Conservation (phyloP, 495 filamentous ascomycete species). For the Penicillium steckii region DNA sequence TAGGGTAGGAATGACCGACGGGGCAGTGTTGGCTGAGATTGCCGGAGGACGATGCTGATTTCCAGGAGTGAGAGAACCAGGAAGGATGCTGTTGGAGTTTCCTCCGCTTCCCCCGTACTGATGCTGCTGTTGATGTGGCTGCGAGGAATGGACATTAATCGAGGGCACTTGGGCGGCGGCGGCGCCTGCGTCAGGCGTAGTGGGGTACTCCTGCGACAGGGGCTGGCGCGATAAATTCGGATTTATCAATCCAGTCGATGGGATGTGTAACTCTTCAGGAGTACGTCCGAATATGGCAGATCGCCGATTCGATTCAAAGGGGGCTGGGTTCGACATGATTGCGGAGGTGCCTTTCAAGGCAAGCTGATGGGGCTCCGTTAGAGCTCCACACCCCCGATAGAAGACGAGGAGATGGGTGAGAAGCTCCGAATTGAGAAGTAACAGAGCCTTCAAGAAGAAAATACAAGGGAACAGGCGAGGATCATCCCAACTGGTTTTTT, state of each 20-base stretch:
- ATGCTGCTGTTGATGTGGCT: constrained; percentile 50
- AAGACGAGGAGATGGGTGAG: constrained; percentile 3
- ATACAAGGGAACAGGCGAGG: not conserved
- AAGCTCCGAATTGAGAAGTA: constrained; percentile 9
- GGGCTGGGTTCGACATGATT: constrained; percentile 44
- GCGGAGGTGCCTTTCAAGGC: constrained; percentile 11
- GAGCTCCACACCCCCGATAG: constrained; percentile 25
- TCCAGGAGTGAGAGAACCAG: constrained; percentile 72
- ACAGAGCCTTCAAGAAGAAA: constrained; percentile 4
- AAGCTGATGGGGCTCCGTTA: constrained; percentile 15
- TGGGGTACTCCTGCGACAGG: constrained; percentile 50
- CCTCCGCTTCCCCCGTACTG: constrained; percentile 45
- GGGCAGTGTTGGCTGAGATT: constrained; percentile 69
- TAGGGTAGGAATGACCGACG: constrained; percentile 66
- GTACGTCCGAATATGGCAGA: constrained; percentile 50
- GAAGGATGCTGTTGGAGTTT: constrained; percentile 47
- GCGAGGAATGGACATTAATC: constrained; percentile 65
- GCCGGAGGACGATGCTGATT: constrained; percentile 59
- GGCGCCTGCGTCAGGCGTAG: constrained; percentile 30
- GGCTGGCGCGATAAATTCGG: constrained; percentile 43
- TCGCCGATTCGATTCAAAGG: constrained; percentile 57
- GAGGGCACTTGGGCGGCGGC: constrained; percentile 45
- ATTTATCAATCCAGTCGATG: constrained; percentile 49
- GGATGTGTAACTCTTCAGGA: constrained; percentile 78
- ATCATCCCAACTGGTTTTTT: constrained; percentile 6